Evolutionary conservation across 2,329 filamentous ascomycete genomes (phyloP).

Genomic region (Ophiostoma sp.): DNA sequence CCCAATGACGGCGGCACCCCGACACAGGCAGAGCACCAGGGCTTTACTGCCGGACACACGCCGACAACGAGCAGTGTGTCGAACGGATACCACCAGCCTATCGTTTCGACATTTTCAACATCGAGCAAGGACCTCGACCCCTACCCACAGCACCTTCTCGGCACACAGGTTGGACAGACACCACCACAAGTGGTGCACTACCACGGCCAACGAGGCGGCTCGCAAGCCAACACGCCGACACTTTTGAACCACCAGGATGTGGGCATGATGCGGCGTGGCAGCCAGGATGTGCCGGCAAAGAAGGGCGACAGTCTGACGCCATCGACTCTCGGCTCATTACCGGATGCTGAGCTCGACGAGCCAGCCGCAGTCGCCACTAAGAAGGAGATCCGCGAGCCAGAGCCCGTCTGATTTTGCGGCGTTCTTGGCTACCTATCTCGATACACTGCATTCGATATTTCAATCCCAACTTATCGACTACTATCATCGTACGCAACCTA

Average conservation of each 20-base stretch:
- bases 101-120: slow-evolving; percentile 64
- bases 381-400: slow-evolving; percentile 32
- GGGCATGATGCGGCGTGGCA: slow-evolving; percentile 43
- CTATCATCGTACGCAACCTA: no score
- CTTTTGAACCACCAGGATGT: slow-evolving; percentile 47
- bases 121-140: slow-evolving; percentile 64
- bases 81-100: slow-evolving; percentile 61
- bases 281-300: slow-evolving; percentile 40
- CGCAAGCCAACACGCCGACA: slow-evolving; percentile 60
- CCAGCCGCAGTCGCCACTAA: background rate
- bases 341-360: slow-evolving; percentile 30
- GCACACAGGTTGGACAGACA: slow-evolving; percentile 55
- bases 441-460: background rate
- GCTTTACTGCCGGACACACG: slow-evolving; percentile 39
- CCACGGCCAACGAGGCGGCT: slow-evolving; percentile 61
- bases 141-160: slow-evolving; percentile 60
- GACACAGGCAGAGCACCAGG: slow-evolving; percentile 53
- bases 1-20: slow-evolving; percentile 56
- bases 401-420: background rate
- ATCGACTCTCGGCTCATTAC: slow-evolving; percentile 39
- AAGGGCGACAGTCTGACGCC: slow-evolving; percentile 37
- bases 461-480: no score
- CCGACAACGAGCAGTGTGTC: slow-evolving; percentile 42
- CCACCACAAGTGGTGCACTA: slow-evolving; percentile 63
- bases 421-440: background rate